A percentile compares a stretch with the other conserved stretches of the same genome.
phyloP scores from a whole-genome alignment of 176 grass and related monocot species.

The Saccharum officinarum region DNA sequence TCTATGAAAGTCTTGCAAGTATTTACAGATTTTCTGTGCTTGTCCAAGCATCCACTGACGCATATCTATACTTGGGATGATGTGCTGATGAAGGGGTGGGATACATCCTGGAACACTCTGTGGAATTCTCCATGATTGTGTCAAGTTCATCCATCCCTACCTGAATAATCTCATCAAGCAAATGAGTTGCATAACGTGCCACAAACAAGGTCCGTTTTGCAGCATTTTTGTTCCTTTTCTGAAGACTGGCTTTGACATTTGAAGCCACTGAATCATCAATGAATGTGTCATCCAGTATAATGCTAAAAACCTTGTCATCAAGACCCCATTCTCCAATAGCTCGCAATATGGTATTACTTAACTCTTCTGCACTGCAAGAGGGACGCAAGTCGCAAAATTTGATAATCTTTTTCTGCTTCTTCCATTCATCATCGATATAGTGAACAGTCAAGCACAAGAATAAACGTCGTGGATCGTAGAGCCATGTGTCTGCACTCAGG shows the following conservation, averaged over 20 bases:
- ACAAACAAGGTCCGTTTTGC: slow-evolving; percentile 32
- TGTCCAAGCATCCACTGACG: slow-evolving; percentile 13
- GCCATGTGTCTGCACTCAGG: slow-evolving; percentile 31
- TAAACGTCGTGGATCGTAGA: not conserved
- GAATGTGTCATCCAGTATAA: slow-evolving; percentile 33
- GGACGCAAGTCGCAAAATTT: not conserved
- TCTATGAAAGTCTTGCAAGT: slow-evolving; percentile 21
- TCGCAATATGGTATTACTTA: slow-evolving; percentile 1
- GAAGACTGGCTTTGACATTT: slow-evolving; percentile 13
- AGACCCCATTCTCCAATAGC: slow-evolving; percentile 38
- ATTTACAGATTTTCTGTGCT: slow-evolving; percentile 6
- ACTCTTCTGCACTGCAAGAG: slow-evolving; percentile 3
- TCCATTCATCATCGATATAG: slow-evolving; percentile 35
- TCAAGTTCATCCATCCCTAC: slow-evolving; percentile 37
- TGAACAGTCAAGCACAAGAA: slow-evolving; percentile 40
- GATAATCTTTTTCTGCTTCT: slow-evolving; percentile 18
- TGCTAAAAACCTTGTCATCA: slow-evolving; percentile 29
- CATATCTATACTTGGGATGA: slow-evolving; percentile 11
- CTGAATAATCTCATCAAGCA: slow-evolving; percentile 42
- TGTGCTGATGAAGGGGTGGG: not conserved
- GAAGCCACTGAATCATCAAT: slow-evolving; percentile 31
- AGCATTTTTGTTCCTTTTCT: not conserved
- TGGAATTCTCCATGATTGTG: slow-evolving; percentile 26
- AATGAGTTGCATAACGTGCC: slow-evolving; percentile 30
- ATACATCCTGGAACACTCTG: not conserved